Percentiles rank a stretch among this genome's conserved stretches.
These are phyloP conservation scores for Alternaria gansuensis DNA, from an alignment of 2,329 filamentous ascomycete species.

Conservation along the genomic window DNA sequence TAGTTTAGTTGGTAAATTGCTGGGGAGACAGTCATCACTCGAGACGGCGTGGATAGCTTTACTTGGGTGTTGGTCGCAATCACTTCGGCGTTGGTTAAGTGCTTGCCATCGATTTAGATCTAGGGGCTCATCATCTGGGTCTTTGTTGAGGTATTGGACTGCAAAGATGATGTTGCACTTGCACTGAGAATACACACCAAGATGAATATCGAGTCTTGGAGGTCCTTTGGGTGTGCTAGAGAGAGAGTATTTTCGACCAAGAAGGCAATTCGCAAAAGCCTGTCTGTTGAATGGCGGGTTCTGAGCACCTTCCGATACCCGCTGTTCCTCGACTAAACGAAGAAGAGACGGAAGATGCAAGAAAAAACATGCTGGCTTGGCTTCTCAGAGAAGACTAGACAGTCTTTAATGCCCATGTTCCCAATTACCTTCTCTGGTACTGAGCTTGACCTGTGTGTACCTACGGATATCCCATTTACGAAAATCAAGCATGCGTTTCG, in stretches of 20 bases:
- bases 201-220: background rate
- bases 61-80: slow-evolving; percentile 3
- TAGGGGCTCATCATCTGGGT: background rate
- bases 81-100: background rate
- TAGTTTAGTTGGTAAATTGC: background rate
- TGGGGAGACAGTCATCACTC: too few species aligned
- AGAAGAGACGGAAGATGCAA: background rate
- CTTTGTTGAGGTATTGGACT: background rate
- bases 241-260: background rate
- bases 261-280: background rate
- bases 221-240: background rate
- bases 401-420: background rate
- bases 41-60: background rate
- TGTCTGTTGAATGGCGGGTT: background rate
- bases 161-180: background rate
- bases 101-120: background rate
- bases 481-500: background rate
- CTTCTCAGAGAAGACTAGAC: background rate
- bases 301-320: fast-evolving
- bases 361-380: background rate
- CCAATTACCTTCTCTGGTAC: background rate
- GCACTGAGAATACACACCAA: background rate
- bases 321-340: background rate
- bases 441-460: background rate
- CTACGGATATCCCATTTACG: background rate